Conservation (phyloP, 1,284 basidiomycete genomes). For the Malassezia globosa region DNA sequence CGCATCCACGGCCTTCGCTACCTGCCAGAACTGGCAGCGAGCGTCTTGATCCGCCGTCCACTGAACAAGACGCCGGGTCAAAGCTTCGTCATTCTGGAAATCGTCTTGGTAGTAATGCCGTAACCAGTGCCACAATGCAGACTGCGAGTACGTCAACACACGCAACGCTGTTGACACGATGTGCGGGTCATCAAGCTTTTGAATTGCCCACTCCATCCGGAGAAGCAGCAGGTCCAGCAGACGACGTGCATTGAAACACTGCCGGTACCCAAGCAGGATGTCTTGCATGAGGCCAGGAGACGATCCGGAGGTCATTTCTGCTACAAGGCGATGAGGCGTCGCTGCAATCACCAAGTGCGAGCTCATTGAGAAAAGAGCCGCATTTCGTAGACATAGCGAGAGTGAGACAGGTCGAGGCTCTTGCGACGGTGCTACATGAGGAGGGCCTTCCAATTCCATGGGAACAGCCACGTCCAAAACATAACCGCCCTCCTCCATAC, state of each 20-base stretch:
- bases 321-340: constrained; percentile 14
- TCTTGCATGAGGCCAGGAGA: constrained; percentile 13
- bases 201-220: constrained; percentile 16
- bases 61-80: constrained; percentile 3
- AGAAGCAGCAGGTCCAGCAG: constrained; percentile 11
- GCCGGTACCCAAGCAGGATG: constrained; percentile 12
- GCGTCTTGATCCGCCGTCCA: constrained; percentile 6
- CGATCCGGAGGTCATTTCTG: constrained; percentile 14
- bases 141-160: constrained; percentile 8
- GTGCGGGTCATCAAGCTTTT: not conserved
- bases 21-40: not conserved
- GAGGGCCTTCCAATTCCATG: not conserved
- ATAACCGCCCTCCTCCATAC: not conserved
- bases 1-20: not conserved
- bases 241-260: constrained; percentile 8
- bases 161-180: not conserved
- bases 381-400: constrained; percentile 5
- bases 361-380: not conserved
- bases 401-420: not conserved
- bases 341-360: constrained; percentile 12
- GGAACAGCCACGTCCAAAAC: constrained; percentile 10
- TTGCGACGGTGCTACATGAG: not conserved
- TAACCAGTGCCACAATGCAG: constrained; percentile 13
- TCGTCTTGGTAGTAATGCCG: constrained; percentile 10
- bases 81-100: constrained; percentile 3